Evolutionary conservation across 1,284 basidiomycete genomes (phyloP), one percentile per base, ranked within the genome.

Genomic region (Pseudozyma pruni): DNA sequence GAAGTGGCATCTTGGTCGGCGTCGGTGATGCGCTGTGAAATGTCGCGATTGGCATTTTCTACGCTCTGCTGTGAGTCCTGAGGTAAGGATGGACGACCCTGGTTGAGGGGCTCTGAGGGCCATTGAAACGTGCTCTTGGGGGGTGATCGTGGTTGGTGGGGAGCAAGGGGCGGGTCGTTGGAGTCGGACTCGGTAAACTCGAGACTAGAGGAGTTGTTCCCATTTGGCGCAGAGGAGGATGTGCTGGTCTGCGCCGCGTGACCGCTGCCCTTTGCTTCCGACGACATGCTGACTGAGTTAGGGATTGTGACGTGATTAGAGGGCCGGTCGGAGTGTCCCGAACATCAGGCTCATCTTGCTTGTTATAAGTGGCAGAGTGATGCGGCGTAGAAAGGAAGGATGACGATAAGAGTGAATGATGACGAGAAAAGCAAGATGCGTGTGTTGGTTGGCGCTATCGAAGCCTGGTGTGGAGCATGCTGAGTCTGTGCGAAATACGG

Each of bases 51-150:
- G 33, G 52, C 66, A 19, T 63, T 48, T 13, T 70, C 60, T 11
- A 63, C 52, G 20, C 47, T 63, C 44, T 59, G 49, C 17, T 70
- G 67, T 16, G 56, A 63, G 8, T 70, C 54, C 22, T 69, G 59
- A 1, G 67, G 55, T 8, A 63, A 44, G 8, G 67, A 58, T 6
- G 47, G 55, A 23, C 60, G 41, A 11, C 55, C 60, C 1, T 33
- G 32, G 37, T 63, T 63, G 19, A 70, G 34, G 13, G 67, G 67
- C 22, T 70, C 60, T 1, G 60, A 70, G 0, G 67, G 67, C 60
- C 60, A 63, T 17, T 49, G 59, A 27, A 70, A 70, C 3, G 42
- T 27, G 47, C 37, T 51, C 10, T 54, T 42, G 34, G 52, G 40
- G 14, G 48, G 53, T 5, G 48, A 56, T 22, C 32, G 34, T 13